Conservation (phyloP, 371 early-diverging fungal species). For the Mucor lusitanicus region DNA sequence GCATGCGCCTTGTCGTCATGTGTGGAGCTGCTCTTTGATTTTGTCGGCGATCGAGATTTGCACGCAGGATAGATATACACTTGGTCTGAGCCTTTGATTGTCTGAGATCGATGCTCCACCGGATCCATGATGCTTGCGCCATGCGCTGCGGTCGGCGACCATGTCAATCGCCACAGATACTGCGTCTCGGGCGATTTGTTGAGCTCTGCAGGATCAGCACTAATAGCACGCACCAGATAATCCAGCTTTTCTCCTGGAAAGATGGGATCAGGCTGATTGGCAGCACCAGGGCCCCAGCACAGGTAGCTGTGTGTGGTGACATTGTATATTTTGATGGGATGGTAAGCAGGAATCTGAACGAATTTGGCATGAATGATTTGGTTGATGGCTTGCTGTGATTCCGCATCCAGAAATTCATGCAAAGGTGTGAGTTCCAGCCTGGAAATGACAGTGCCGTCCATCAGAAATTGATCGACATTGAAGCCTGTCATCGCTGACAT, state of each 20-base stretch:
- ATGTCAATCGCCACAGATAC: constrained; percentile 36
- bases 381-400: constrained; percentile 18
- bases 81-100: constrained; percentile 29
- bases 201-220: not conserved
- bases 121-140: not conserved
- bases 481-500: not conserved
- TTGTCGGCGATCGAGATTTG: constrained; percentile 8
- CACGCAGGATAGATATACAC: constrained; percentile 39
- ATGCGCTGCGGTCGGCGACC: constrained; percentile 1
- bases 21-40: not conserved
- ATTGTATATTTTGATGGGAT: constrained; percentile 39
- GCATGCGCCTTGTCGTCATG: constrained; percentile 1
- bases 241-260: constrained; percentile 7
- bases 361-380: constrained; percentile 28
- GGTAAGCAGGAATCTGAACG: constrained; percentile 27
- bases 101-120: not conserved
- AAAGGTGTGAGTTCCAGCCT: constrained; percentile 31
- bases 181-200: constrained; percentile 10
- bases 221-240: constrained; percentile 11
- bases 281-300: constrained; percentile 25
- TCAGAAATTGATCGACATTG: constrained; percentile 1
- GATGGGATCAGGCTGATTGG: not conserved
- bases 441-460: constrained; percentile 5
- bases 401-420: constrained; percentile 33
- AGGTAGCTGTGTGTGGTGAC: constrained; percentile 35